These are phyloP conservation scores for Cordyceps tenuipes DNA, from an alignment of 2,329 filamentous ascomycete species.

Conservation along the genomic window DNA sequence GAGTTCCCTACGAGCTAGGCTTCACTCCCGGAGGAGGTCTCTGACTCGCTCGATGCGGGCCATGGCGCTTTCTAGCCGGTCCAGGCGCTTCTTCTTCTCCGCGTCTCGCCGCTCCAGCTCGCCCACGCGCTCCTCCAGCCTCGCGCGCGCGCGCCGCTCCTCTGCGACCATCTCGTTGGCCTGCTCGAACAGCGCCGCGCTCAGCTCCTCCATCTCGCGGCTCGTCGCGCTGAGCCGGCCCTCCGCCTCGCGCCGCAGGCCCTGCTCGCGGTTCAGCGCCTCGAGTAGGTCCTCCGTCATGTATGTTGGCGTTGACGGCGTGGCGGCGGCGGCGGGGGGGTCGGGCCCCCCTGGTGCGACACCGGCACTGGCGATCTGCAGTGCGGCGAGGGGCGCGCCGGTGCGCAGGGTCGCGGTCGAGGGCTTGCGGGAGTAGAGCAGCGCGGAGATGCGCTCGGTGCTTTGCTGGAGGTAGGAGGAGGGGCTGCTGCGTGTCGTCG, in stretches of 20 bases:
- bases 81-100: conserved; percentile 61
- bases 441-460: conserved; percentile 36
- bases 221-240: conserved; percentile 56
- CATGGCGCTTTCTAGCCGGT: conserved; percentile 63
- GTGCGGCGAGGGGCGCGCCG: conserved; percentile 17
- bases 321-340: conserved; percentile 15
- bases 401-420: conserved; percentile 31
- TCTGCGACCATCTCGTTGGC: conserved; percentile 82
- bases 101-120: conserved; percentile 60
- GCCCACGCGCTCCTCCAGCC: conserved; percentile 61
- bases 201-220: conserved; percentile 71
- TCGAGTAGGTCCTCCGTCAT: conserved; percentile 47
- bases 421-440: conserved; percentile 40
- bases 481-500: conserved; percentile 19
- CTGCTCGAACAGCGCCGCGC: conserved; percentile 66
- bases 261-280: conserved; percentile 58
- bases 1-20: not conserved
- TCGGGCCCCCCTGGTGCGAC: conserved; percentile 11
- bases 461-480: conserved; percentile 37
- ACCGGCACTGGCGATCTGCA: conserved; percentile 9
- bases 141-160: conserved; percentile 62
- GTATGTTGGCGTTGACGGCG: conserved; percentile 15
- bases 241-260: conserved; percentile 60
- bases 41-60: conserved; percentile 63
- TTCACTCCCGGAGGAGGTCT: conserved; percentile 37